A percentile compares a stretch with the other conserved stretches of the same genome.
phyloP scores from a whole-genome alignment of 2,329 filamentous ascomycete species.

The Hortaea werneckii region DNA sequence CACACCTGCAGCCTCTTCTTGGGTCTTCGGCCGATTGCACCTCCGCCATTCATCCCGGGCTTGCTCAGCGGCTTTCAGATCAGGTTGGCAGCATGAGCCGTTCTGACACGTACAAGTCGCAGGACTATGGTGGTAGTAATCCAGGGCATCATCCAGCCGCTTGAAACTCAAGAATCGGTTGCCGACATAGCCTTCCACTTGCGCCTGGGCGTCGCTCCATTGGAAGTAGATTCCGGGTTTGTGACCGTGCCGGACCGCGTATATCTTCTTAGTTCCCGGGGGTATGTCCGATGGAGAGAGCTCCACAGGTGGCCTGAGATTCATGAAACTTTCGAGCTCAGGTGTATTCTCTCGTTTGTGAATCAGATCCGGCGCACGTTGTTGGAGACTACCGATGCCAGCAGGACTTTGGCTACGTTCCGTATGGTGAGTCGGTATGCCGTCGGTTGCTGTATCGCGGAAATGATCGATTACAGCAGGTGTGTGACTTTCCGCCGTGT shows the following conservation, averaged over 20 bases:
- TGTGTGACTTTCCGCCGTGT: not conserved
- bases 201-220: not conserved
- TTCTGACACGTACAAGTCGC: not conserved
- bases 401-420: not conserved
- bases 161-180: not conserved
- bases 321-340: not conserved
- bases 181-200: not conserved
- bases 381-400: not conserved
- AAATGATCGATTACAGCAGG: too few relatives aligned
- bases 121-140: not conserved
- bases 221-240: not conserved
- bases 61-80: not conserved
- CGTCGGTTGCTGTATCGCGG: not conserved
- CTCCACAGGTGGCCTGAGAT: not conserved
- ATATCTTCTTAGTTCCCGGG: not conserved
- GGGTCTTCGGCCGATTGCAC: not conserved
- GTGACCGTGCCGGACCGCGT: slow-evolving; percentile 1
- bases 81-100: not conserved
- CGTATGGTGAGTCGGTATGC: not conserved
- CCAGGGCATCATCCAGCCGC: not conserved
- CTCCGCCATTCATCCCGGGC: not conserved
- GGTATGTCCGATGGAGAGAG: not conserved
- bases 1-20: not conserved
- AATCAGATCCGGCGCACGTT: not conserved
- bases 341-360: not conserved